Evolutionary conservation across 73 alveolate genomes (phyloP), one percentile per base, ranked within the genome.

Genomic region (Paramecium caudatum): DNA sequence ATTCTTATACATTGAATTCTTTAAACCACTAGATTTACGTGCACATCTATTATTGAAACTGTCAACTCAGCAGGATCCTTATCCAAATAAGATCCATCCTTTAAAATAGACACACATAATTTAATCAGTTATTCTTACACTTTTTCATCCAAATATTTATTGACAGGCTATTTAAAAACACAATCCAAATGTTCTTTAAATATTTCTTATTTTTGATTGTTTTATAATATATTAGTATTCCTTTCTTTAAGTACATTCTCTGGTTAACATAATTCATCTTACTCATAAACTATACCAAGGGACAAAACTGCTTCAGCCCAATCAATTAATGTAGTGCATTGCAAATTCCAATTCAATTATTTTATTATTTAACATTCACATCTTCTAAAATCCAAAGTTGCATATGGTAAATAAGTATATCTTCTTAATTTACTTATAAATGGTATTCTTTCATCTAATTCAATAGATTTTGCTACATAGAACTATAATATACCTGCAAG

Each of bases 371-470:
- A 34, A 16, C 84, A 47, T 41, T 86, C 93, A 17, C 74, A 70
- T 86, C 80, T 45, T 27, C 74, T 62, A 47, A 86, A 86, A 32
- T 86, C 93, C 15, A 81, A 63, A 10, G 82, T 65, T 4, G 49
- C 65, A 16, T 62, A 62, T 21, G 84, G 90, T 21, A 86, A 63
- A 25, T 86, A 62, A 5, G 88, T 55, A 47, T 62, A 86, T 86
- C 93, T 61, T 45, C 70, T 86, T 46, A 86, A 46, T 65, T 86
- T 86, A 43, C 90, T 62, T 13, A 86, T 86, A 21, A 86, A 86
- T 4, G 93, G 93, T 30, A 86, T 86, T 86, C 93, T 86, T 63
- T 86, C 93, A 86, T 86, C 93, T 21, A 86, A 43, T 46, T 86
- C 93, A 19, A 86, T 86, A 4, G 90, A 19, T 41, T 86, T 86